These are phyloP conservation scores for Rhododendron henanense DNA, from an alignment of 148 eudicot species.

Conservation along the genomic window DNA sequence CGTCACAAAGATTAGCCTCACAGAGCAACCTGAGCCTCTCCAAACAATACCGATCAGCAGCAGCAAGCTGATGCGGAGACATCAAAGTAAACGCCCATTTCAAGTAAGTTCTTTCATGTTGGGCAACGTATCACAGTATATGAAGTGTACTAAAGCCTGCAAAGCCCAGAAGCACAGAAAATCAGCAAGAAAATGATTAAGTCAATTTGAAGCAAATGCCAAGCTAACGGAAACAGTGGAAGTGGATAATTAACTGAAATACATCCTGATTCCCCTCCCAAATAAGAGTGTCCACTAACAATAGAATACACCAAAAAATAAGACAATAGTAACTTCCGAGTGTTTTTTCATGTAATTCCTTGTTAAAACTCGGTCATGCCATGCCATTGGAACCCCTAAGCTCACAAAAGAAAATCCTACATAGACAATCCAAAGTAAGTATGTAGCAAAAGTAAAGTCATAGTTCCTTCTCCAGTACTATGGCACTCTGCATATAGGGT, in stretches of 20 bases:
- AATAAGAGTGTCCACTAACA: too few species aligned
- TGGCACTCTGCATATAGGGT: too few species aligned
- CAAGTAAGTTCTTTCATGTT: conserved; percentile 47
- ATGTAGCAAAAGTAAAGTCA: too few species aligned
- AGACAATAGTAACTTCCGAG: too few species aligned
- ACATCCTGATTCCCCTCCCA: too few species aligned
- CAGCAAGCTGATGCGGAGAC: conserved; percentile 76
- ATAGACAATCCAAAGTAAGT: too few species aligned
- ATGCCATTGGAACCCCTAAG: too few species aligned
- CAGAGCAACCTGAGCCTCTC: conserved; percentile 57
- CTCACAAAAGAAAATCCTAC: too few species aligned
- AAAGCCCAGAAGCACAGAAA: background rate
- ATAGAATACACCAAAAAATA: too few species aligned
- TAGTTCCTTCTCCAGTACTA: too few species aligned
- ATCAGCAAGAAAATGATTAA: background rate
- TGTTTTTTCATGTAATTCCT: too few species aligned
- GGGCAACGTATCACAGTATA: conserved; percentile 68
- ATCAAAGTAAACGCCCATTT: conserved; percentile 55
- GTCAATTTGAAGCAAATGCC: background rate
- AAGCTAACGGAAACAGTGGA: background rate
- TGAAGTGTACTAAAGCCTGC: conserved; percentile 67
- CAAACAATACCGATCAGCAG: conserved; percentile 68
- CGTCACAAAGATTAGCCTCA: conserved; percentile 59
- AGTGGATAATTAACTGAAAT: background rate
- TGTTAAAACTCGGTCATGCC: too few species aligned